Evolutionary conservation across 2,329 filamentous ascomycete genomes (phyloP), one percentile per base, ranked within the genome.

Genomic region (Hymenoscyphus scutula): DNA sequence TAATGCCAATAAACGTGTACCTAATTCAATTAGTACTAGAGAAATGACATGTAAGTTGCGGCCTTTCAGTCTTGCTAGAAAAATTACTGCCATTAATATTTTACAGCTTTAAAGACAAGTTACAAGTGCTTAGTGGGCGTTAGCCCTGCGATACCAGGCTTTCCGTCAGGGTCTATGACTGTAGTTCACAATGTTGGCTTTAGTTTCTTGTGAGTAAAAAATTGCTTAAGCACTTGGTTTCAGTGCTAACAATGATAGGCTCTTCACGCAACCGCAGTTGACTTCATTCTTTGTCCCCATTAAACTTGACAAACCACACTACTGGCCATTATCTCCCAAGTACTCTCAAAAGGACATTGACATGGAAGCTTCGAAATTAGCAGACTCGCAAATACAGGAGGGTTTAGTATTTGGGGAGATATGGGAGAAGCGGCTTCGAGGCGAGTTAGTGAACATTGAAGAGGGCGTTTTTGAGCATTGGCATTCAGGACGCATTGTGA

Each of bases 401-500:
- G 37, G n/a, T 13, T 11, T 38, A 11, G n/a, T 17, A 5, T 38
- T 38, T 13, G 37, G 37, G 5, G 37, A 38, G 37, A 11, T 53
- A 19, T 59, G 56, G 10, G 45, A 56, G 10, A 15, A 45, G 10
- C 56, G 30, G 15, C 23, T 32, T 11, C 45, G 56, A n/a, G 17
- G n/a, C 8, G 13, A 41, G 13, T 19, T 59, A n/a, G 34, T 62
- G 15, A 48, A 55, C n/a, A n/a, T 59, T 19, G 61, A 62, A 30
- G 61, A 62, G 29, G 56, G 56, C 2, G 17, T 58, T 7, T 37
- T 58, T 19, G 34, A 56, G 1, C 29, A 59, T 29, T 55, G 45
- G 61, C 48, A 53, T 27, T 54, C 30, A 19, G 61, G 55, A 4
- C 25, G 61, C 7, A 54, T 59, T 10, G 61, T 59, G 1, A 32